Evolutionary conservation across 352 stramenopile species (phyloP).

Genomic region (Halophytophthora batemanensis): DNA sequence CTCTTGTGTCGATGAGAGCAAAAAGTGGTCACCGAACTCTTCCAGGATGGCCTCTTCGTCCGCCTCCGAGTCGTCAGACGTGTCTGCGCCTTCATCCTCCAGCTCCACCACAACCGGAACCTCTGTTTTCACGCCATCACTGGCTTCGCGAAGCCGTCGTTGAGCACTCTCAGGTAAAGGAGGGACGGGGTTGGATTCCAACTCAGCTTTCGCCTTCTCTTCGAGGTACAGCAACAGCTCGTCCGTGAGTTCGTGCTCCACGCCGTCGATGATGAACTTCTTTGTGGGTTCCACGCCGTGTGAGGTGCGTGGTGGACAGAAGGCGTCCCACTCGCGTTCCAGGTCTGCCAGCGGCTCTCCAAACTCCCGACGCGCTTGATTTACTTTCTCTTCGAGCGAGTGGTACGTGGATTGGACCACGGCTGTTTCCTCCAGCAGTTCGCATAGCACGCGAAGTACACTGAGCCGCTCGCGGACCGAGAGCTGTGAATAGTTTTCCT

Average conservation of each 20-base stretch:
- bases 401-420: conserved; percentile 61
- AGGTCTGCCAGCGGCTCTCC: conserved; percentile 62
- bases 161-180: conserved; percentile 37
- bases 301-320: conserved; percentile 36
- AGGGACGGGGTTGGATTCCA: conserved; percentile 48
- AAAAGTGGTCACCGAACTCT: conserved; percentile 53
- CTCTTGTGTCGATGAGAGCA: conserved; percentile 5
- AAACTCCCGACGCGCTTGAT: conserved; percentile 46
- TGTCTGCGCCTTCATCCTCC: conserved; percentile 27
- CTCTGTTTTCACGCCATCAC: conserved; percentile 8
- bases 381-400: conserved; percentile 62
- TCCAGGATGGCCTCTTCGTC: conserved; percentile 54
- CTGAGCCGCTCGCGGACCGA: conserved; percentile 48
- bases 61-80: conserved; percentile 30
- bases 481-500: conserved; percentile 65
- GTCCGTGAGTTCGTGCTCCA: conserved; percentile 68
- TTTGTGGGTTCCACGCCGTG: conserved; percentile 56
- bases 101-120: conserved; percentile 1
- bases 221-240: conserved; percentile 67
- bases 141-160: conserved; percentile 21
- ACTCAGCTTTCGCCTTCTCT: conserved; percentile 56
- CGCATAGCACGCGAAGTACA: conserved; percentile 59
- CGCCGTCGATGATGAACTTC: conserved; percentile 72
- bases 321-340: conserved; percentile 55
- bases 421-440: conserved; percentile 55